phyloP scores from a whole-genome alignment of 2,329 filamentous ascomycete species.

The Arthrobotrys musiformis region DNA sequence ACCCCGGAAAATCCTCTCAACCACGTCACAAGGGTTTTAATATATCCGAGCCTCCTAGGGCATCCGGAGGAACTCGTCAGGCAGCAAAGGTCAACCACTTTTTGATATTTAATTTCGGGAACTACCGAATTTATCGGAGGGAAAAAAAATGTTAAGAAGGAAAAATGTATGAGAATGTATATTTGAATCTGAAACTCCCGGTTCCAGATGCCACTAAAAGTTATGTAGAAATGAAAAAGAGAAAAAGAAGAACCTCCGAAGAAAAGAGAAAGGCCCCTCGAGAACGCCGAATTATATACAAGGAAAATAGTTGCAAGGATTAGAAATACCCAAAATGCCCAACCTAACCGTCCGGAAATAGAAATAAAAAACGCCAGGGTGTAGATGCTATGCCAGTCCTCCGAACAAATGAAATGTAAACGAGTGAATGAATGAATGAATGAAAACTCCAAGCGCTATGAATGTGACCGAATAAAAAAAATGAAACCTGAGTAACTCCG shows the following conservation, averaged over 20 bases:
- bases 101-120: neutral
- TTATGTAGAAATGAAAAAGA: neutral
- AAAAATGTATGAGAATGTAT: neutral
- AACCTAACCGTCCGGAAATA: neutral
- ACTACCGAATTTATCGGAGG: neutral
- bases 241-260: neutral
- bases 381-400: conserved; percentile 5
- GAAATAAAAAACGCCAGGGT: conserved; percentile 6
- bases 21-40: too few species aligned
- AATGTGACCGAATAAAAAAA: neutral
- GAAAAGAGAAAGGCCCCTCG: neutral
- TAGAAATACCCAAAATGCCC: neutral
- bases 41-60: too few species aligned
- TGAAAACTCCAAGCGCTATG: neutral
- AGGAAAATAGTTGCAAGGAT: neutral
- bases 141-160: neutral
- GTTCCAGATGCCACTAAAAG: conserved; percentile 13
- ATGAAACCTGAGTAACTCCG: neutral
- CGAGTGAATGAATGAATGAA: neutral
- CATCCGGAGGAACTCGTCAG: neutral
- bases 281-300: conserved; percentile 6
- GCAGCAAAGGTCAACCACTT: too few species aligned
- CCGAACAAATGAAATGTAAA: neutral
- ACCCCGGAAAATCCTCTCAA: too few species aligned
- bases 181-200: neutral